Evolutionary conservation across 2,329 filamentous ascomycete genomes (phyloP).

Genomic region (Dothideomycetidae sp.): DNA sequence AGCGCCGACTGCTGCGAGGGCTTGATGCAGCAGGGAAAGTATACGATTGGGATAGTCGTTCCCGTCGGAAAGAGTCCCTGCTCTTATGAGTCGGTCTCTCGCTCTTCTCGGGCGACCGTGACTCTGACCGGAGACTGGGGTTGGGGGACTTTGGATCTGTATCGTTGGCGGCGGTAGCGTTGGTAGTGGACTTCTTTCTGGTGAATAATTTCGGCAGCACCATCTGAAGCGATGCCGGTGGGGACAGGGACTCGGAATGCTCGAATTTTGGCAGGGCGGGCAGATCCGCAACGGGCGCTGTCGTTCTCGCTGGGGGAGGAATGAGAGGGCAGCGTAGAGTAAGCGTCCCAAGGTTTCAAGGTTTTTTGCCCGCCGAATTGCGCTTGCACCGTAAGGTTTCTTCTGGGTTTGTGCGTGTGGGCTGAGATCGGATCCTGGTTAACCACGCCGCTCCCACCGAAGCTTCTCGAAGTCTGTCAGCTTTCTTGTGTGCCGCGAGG

Average conservation of each 20-base stretch:
- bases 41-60: conserved; percentile 7
- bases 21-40: conserved; percentile 6
- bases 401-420: too few species aligned
- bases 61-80: conserved; percentile 8
- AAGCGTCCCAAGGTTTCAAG: too few species aligned
- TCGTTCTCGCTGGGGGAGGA: too few species aligned
- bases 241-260: conserved; percentile 2
- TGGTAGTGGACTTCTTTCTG: conserved; percentile 14
- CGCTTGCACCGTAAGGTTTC: too few species aligned
- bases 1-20: conserved; percentile 16
- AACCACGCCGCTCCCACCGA: too few species aligned
- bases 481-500: too few species aligned
- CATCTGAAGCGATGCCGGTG: conserved; percentile 7
- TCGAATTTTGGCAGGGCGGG: conserved; percentile 7
- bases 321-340: too few species aligned
- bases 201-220: conserved; percentile 13
- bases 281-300: conserved; percentile 8
- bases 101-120: conserved; percentile 6
- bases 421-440: too few species aligned
- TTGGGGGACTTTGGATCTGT: conserved; percentile 4
- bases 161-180: conserved; percentile 5
- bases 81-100: conserved; percentile 5
- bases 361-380: too few species aligned
- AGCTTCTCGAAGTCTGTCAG: too few species aligned
- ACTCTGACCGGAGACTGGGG: conserved; percentile 4